Base-by-base conservation (phyloP, 495 filamentous ascomycete genomes). In the Trichoderma parareesei region DNA sequence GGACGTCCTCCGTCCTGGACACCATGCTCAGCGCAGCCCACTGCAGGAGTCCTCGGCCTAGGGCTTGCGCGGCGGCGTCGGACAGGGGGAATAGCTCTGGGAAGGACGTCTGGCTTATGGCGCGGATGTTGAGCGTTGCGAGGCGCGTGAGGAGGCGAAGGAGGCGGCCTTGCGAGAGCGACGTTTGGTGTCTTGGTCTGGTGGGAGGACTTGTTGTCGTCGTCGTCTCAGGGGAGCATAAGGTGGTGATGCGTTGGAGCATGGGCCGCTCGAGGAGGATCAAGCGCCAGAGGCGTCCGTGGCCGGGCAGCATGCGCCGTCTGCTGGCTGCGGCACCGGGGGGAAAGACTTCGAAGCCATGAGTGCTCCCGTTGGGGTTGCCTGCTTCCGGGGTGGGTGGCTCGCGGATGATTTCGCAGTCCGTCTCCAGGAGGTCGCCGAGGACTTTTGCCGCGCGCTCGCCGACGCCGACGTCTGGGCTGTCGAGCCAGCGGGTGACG, bases 11-110 rank as follows among this genome's bases (percentile, higher is more conserved):
- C 65, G 79, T 80, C 67, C 93, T 83, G 27, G 20, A 33, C 14
- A 93, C 82, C 91, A 96, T 93, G 48, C 82, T 76, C 46, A 85
- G 76, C 4, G 87, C 81, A 2, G 87, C 91, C 71, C 89, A 96
- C 42, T 92, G 85, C 14, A 96, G 78, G 3, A 97, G 70, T 14
- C 90, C 89, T 60, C 74, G 70, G 60, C 76, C 68, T 9, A 67
- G 66, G 61, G 64, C 78, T 73, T 63, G 44, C 48, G 67, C 57
- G 38, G 40, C 63, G 14, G 63, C 4, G 38, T 0, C 18, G 44
- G 20, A 4, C 13, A 42, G 43, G 5, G 43, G 62, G 18, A 61
- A 49, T 27, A 57, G 14, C 27, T 88, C 85, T 0, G 83, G 67
- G 35, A 88, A 75, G 27, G 88, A 81, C 0, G 88, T 81, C 16